Percentiles rank a stretch among this genome's conserved stretches.
phyloP scores from a whole-genome alignment of 202 grass and related monocot genomes.

The Schoenoplectus tabernaemontani region DNA sequence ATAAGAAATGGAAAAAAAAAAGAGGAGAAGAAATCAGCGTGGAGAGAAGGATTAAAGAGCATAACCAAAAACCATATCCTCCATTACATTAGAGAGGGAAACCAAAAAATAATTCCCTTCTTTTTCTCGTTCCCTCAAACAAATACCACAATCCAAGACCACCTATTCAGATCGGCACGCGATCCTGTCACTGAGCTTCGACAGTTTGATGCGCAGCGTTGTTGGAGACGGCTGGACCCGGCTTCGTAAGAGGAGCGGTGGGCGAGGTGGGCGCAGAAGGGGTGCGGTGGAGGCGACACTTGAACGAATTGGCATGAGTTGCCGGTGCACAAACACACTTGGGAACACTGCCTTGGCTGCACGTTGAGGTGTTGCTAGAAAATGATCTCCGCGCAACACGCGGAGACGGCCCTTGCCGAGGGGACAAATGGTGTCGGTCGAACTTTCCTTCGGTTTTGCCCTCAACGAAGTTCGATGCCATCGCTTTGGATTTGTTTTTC shows the following conservation, averaged over 20 bases:
- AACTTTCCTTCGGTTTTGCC: slow-evolving; percentile 38
- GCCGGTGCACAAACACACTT: slow-evolving; percentile 82
- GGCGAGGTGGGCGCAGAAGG: slow-evolving; percentile 26
- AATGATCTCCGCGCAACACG: slow-evolving; percentile 33
- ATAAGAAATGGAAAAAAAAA: slow-evolving; percentile 22
- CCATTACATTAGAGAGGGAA: slow-evolving; percentile 4
- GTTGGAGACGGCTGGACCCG: slow-evolving; percentile 19
- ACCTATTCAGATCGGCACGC: neutral
- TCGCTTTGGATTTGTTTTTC: neutral
- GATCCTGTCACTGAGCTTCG: slow-evolving; percentile 43
- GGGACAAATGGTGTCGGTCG: slow-evolving; percentile 31
- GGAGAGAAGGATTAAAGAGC: slow-evolving; percentile 24
- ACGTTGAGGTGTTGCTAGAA: slow-evolving; percentile 44
- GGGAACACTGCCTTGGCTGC: slow-evolving; percentile 11
- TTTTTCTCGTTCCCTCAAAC: neutral
- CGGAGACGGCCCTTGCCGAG: slow-evolving; percentile 41
- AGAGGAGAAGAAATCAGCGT: too few species aligned
- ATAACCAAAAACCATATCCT: slow-evolving; percentile 33
- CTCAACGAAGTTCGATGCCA: slow-evolving; percentile 79
- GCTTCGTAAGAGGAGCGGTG: slow-evolving; percentile 14
- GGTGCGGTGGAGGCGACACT: slow-evolving; percentile 83
- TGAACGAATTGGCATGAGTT: slow-evolving; percentile 69
- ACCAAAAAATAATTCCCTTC: slow-evolving; percentile 22
- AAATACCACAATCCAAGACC: neutral
- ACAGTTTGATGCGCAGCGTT: slow-evolving; percentile 39